These are phyloP conservation scores for Globisporangium sylvaticum DNA, from an alignment of 352 stramenopile genomes.

Conservation along the genomic window DNA sequence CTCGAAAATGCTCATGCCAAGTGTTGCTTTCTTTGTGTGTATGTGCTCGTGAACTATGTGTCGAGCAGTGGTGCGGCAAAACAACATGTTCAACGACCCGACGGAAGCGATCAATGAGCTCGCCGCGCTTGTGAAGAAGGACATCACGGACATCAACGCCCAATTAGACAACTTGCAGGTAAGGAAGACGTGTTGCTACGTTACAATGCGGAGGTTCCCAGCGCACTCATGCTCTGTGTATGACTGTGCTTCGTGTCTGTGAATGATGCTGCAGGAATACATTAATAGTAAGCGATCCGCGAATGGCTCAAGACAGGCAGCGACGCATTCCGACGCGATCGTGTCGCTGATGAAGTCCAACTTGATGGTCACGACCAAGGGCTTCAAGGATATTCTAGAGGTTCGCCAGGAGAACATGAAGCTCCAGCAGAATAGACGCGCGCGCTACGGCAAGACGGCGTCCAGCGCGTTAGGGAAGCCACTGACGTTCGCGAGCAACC, in stretches of 20 bases:
- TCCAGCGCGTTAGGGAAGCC: slow-evolving; percentile 72
- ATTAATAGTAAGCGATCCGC: slow-evolving; percentile 61
- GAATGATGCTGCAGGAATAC: slow-evolving; percentile 38
- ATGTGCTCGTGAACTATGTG: neutral
- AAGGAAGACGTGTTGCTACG: neutral
- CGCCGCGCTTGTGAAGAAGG: slow-evolving; percentile 77
- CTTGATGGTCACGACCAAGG: slow-evolving; percentile 69
- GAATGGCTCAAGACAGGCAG: slow-evolving; percentile 59
- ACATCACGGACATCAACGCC: slow-evolving; percentile 85
- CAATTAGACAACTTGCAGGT: slow-evolving; percentile 81
- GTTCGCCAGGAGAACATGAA: slow-evolving; percentile 87
- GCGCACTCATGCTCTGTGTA: neutral
- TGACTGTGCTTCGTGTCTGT: neutral
- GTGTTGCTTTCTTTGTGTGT: neutral
- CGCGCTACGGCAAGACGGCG: slow-evolving; percentile 71
- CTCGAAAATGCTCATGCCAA: neutral
- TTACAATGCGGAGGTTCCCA: neutral
- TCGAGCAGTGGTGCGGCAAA: slow-evolving; percentile 70
- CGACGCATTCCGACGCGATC: slow-evolving; percentile 79
- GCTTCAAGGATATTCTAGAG: slow-evolving; percentile 85
- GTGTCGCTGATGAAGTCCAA: slow-evolving; percentile 85
- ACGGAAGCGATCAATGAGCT: slow-evolving; percentile 83
- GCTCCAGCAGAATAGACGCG: slow-evolving; percentile 74
- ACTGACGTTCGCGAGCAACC: slow-evolving; percentile 42
- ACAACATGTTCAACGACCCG: slow-evolving; percentile 89